Base-by-base conservation (phyloP, 352 stramenopile species). In the Albugo candida region DNA sequence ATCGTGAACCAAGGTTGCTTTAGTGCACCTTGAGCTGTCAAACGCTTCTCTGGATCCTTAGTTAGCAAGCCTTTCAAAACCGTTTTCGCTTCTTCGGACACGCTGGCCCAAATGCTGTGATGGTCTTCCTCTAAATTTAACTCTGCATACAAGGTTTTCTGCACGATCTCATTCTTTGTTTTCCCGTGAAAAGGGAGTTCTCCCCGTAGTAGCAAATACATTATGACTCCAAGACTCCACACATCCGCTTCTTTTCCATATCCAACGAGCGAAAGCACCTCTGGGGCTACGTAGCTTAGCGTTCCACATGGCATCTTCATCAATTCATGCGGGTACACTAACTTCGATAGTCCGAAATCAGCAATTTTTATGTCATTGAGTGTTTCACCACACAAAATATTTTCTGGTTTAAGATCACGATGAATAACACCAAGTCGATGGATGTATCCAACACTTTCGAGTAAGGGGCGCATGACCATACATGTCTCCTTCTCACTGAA, bases 281-380 rank as follows among this genome's bases (percentile, higher is more conserved):
- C 84, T 2, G 88, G 88, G 1, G 88, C 88, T n/a, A 96, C 82
- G 49, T 97, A 97, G 46, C 88, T 92, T 0, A 96, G 65, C 0
- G 88, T 96, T 1, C 88, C 88, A 40, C 83, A 96, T 12, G 86
- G 79, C 70, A 94, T 87, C 52, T 87, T 93, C 82, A 96, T 89
- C 51, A 95, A 76, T 47, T 96, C 84, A 46, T 94, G 72, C 0
- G 86, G 86, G 31, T 92, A 66, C 6, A 94, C 81, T 14, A 96
- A 67, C 61, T 95, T 95, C 12, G 78, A 94, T 14, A 97, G 63
- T 2, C 86, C 86, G 52, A 96, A 97, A 54, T 97, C 88, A 6
- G 83, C 85, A 47, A 95, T 88, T 52, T 92, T 93, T 35, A 93
- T 54, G 49, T 93, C 79, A 8, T 67, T 72, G 11, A 95, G 70